Evolutionary conservation across 768 basidiomycete species (phyloP), one percentile per base, ranked within the genome.

Genomic region (Pleurotus sapidus): DNA sequence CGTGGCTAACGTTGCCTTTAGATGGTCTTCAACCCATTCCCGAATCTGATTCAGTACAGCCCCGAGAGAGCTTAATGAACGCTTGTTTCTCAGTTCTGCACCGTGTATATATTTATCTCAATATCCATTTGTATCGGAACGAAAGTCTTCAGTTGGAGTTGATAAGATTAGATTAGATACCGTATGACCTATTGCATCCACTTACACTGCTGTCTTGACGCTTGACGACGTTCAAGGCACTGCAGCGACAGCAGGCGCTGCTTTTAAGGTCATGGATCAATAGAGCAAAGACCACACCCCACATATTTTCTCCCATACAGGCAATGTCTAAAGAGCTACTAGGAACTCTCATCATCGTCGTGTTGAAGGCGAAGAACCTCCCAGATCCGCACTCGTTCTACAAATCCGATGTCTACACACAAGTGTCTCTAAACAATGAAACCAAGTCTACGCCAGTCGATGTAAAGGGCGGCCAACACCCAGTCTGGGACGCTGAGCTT

Each of bases 401-500:
- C 70, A 98, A 97, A 70, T 94, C 96, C 67, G 91, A 95, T 70
- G 93, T 90, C 1, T 96, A 87, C 67, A 87, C 86, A 3, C 80
- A 88, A 61, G 77, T 84, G 5, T 73, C 76, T 2, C 71, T 95
- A 18, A 81, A 80, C 62, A 80, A 81, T 75, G 54, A 59, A 71
- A 61, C 14, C 40, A 42, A 59, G 25, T 45, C 23, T 9, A 62
- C 61, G 7, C 58, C 58, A 4, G 56, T 62, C 3, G 61, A 59
- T 8, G 43, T 56, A 7, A 59, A 57, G 49, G 61, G 95, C 2
- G 95, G 95, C 0, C 95, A 98, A 67, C 89, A 92, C 70, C 95
- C 95, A 2, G 83, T 87, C 58, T 98, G 95, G 93, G 95, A 97
- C 67, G 85, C 85, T 34, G 94, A 97, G 70, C 70, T 95, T 53